Conservation (phyloP, 2,329 filamentous ascomycete genomes). For the Pestalotiopsis sp. region DNA sequence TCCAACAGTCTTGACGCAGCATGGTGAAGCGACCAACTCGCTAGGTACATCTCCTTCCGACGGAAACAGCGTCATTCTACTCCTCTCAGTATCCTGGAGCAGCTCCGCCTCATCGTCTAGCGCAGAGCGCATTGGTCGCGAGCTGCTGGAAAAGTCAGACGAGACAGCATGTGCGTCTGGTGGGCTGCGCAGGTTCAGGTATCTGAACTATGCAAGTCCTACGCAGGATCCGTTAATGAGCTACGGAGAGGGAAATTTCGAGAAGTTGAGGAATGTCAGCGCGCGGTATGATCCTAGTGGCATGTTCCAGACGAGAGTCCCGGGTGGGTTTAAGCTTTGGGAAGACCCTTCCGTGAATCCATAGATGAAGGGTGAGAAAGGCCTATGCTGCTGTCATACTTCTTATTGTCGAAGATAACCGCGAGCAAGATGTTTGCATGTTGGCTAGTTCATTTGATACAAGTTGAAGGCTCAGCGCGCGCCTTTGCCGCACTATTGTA, state of each 20-base stretch:
- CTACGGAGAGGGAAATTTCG: slow-evolving; percentile 21
- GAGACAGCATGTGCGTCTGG: not conserved
- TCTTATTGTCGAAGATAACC: too few relatives aligned
- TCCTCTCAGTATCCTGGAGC: slow-evolving; percentile 14
- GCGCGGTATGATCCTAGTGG: slow-evolving; percentile 28
- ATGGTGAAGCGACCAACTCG: slow-evolving; percentile 9
- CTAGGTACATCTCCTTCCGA: slow-evolving; percentile 12
- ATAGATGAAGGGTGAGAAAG: not conserved
- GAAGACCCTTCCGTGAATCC: not conserved
- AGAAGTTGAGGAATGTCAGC: slow-evolving; percentile 21
- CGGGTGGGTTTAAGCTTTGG: slow-evolving; percentile 23
- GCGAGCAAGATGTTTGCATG: too few relatives aligned
- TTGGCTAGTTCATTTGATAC: too few relatives aligned
- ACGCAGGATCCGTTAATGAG: slow-evolving; percentile 21
- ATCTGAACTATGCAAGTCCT: slow-evolving; percentile 23
- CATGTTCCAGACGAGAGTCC: slow-evolving; percentile 27
- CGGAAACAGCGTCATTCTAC: slow-evolving; percentile 16
- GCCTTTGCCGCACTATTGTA: too few relatives aligned
- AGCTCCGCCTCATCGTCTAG: not conserved
- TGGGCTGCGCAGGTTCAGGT: slow-evolving; percentile 6
- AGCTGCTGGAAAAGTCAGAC: not conserved
- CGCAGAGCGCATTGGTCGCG: not conserved
- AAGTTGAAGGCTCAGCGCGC: too few relatives aligned
- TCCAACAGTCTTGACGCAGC: slow-evolving; percentile 13
- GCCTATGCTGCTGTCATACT: not conserved